Conservation (phyloP, 1,284 basidiomycete species). For the Austroboletus rostrupii region DNA sequence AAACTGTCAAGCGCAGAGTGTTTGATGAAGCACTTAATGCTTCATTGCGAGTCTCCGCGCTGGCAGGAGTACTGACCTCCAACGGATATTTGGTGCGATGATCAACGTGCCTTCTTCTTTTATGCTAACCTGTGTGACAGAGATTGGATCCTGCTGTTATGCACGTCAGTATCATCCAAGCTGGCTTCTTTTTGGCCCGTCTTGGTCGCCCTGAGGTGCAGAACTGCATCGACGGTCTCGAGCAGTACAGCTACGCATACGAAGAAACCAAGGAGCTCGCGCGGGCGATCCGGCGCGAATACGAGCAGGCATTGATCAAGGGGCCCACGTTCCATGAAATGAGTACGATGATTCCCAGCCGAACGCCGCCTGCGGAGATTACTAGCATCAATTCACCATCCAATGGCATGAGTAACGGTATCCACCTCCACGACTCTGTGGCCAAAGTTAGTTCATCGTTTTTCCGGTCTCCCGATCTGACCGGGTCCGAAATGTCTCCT, state of each 20-base stretch:
- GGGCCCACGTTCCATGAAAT: constrained; percentile 32
- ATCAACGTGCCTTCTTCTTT: constrained; percentile 9
- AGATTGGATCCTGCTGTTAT: constrained; percentile 80
- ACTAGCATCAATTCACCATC: constrained; percentile 5
- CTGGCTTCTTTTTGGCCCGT: constrained; percentile 79
- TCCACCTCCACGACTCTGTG: constrained; percentile 17
- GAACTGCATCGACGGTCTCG: constrained; percentile 78
- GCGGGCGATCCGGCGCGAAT: constrained; percentile 58
- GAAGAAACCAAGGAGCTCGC: constrained; percentile 83
- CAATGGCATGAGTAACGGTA: constrained; percentile 22
- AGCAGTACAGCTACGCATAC: constrained; percentile 83
- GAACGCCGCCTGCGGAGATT: constrained; percentile 17
- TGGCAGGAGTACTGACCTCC: constrained; percentile 75
- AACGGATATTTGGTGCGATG: constrained; percentile 75
- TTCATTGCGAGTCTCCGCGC: constrained; percentile 80
- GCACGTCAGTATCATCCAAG: constrained; percentile 79
- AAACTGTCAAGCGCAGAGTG: constrained; percentile 64
- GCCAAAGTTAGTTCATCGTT: constrained; percentile 6
- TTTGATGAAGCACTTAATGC: constrained; percentile 79
- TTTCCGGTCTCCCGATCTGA: constrained; percentile 12
- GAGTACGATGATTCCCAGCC: constrained; percentile 23
- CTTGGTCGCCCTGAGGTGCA: constrained; percentile 75
- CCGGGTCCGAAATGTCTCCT: background rate
- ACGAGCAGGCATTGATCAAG: constrained; percentile 37
- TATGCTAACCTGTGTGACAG: constrained; percentile 32